Conservation (phyloP, 1,139 yeast species). For the Sugiyamaella neomexicana region DNA sequence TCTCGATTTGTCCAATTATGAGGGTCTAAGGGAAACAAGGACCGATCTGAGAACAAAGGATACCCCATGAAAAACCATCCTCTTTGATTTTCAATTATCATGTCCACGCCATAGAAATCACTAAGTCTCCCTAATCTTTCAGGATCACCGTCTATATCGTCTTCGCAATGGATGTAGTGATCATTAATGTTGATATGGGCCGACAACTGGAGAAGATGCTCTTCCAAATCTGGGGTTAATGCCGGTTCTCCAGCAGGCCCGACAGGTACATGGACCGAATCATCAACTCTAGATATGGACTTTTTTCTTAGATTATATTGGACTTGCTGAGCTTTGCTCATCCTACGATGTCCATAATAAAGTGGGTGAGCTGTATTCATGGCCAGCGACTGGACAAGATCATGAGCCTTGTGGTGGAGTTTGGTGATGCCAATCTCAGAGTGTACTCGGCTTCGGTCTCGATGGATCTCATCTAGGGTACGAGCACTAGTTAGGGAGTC, state of each 20-base stretch:
- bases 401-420: conserved; percentile 8
- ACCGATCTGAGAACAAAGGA: conserved; percentile 56
- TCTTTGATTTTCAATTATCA: conserved; percentile 63
- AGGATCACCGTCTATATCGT: conserved; percentile 12
- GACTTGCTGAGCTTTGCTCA: neutral
- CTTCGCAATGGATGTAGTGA: conserved; percentile 5
- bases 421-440: conserved; percentile 4
- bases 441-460: neutral
- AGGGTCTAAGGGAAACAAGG: conserved; percentile 63
- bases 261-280: neutral
- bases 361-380: neutral
- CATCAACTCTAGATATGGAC: neutral
- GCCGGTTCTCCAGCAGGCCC: conserved; percentile 1
- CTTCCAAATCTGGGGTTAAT: conserved; percentile 11
- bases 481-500: neutral
- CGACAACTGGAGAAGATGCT: conserved; percentile 7
- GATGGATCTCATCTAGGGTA: neutral
- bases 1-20: conserved; percentile 42
- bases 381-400: conserved; percentile 7
- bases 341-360: conserved; percentile 8
- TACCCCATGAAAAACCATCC: conserved; percentile 67
- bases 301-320: neutral
- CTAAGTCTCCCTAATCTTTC: conserved; percentile 1
- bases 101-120: conserved; percentile 28
- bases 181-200: neutral